Evolutionary conservation across 441 rosid genomes (phyloP).

Genomic region (Hura crepitans): DNA sequence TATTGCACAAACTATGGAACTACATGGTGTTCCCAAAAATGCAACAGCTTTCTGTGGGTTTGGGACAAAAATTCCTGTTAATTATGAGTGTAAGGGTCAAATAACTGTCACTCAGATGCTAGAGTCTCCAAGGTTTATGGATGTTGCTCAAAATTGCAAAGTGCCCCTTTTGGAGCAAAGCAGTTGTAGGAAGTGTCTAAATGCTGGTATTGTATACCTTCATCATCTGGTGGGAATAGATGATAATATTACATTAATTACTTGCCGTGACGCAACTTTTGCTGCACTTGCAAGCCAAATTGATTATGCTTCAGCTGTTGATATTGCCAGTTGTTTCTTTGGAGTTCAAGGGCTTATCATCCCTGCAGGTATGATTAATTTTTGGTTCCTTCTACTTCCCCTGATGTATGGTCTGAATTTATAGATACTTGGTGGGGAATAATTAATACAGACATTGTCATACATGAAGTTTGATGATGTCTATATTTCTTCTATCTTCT

Average conservation of each 20-base stretch:
- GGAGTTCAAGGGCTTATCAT: constrained; percentile 56
- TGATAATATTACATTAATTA: constrained; percentile 63
- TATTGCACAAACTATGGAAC: constrained; percentile 62
- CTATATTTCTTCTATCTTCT: constrained; percentile 8
- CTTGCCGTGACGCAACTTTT: constrained; percentile 87
- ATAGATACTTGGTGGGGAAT: neutral
- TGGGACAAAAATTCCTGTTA: constrained; percentile 77
- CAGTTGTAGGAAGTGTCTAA: constrained; percentile 67
- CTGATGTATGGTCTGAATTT: constrained; percentile 6
- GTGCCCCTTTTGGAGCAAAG: constrained; percentile 46
- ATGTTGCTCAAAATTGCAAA: constrained; percentile 58
- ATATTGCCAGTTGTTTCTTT: constrained; percentile 80
- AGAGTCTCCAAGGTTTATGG: constrained; percentile 55
- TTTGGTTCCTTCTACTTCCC: constrained; percentile 3
- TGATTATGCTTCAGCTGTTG: constrained; percentile 51
- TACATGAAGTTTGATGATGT: neutral
- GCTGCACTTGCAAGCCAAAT: constrained; percentile 70
- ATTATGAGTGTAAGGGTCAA: constrained; percentile 64
- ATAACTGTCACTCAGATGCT: constrained; percentile 73
- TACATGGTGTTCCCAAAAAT: constrained; percentile 73
- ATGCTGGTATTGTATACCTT: constrained; percentile 67
- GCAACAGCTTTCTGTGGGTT: constrained; percentile 77
- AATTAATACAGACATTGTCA: neutral
- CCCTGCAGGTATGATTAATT: constrained; percentile 44
- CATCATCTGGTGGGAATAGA: constrained; percentile 55